Base-by-base conservation (phyloP, 345 rosid genomes). In the Sisymbrium altissimum region DNA sequence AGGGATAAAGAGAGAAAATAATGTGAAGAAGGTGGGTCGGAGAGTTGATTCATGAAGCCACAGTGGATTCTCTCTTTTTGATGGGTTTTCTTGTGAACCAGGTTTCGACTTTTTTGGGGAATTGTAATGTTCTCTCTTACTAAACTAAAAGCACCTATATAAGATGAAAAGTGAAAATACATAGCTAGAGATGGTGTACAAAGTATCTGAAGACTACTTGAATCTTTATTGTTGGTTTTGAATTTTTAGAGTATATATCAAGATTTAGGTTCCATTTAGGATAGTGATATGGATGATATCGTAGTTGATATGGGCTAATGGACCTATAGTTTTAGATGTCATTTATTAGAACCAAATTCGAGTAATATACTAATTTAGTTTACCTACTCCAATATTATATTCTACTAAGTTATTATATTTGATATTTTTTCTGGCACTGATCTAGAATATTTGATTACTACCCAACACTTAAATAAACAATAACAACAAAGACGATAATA, bases 21-120 rank as follows among this genome's bases (percentile, higher is more conserved):
- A 75, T 44, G 64, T 36, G 58, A 8, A 32, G 79, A 35, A 62
- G 65, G 27, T 75, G 70, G 70, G 79, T 63, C 35, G 70, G 75
- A 62, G 70, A 54, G 79, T 69, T 64, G 53, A 54, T 54, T 70
- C 43, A 45, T 63, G 71, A 76, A 76, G 80, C 38, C 12, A 76
- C 45, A 9, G 71, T 76, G 17, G 66, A 70, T 70, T 76, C 75
- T 54, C 35, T 30, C 39, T 35, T 29, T 12, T 41, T 53, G 0
- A 2, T 19, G 2, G 44, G 44, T 30, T 75, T 69, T 63, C 75
- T 76, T 35, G 80, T 70, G 66, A 38, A 55, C 55, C 80, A 76
- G 75, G 80, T 63, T 76, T 70, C 32, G 49, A 2, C 6, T 44
- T n/a, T 56, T 70, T 55, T 19, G 35, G 79, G 70, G 75, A 63